Conservation (phyloP, 805 yeast species). For the Metschnikowia similis region DNA sequence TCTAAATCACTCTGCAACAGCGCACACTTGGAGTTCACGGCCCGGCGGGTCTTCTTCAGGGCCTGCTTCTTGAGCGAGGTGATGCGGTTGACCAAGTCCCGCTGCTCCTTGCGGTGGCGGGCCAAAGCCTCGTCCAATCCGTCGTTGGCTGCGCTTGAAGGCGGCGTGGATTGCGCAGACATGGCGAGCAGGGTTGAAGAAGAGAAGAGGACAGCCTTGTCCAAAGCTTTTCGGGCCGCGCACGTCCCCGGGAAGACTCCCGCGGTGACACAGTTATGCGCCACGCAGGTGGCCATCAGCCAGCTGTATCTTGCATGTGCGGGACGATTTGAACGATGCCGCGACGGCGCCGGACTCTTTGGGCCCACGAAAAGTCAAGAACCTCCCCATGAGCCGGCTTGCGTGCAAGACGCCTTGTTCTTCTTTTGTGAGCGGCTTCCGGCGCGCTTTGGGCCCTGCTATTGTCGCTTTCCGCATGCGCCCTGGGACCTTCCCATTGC, state of each 20-base stretch:
- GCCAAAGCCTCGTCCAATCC: slow-evolving; percentile 45
- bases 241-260: not conserved
- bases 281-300: not conserved
- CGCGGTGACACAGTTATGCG: not conserved
- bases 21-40: slow-evolving; percentile 55
- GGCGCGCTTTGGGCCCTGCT: too few relatives aligned
- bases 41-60: slow-evolving; percentile 71
- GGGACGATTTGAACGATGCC: too few relatives aligned
- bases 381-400: too few relatives aligned
- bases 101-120: slow-evolving; percentile 65
- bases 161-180: not conserved
- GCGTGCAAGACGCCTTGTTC: too few relatives aligned
- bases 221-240: not conserved
- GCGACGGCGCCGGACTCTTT: not conserved
- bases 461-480: too few relatives aligned
- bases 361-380: too few relatives aligned
- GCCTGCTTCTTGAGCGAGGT: slow-evolving; percentile 83
- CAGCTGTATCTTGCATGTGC: slow-evolving; percentile 1
- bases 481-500: too few relatives aligned
- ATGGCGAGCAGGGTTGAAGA: not conserved
- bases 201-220: not conserved
- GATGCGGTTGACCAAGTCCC: slow-evolving; percentile 60
- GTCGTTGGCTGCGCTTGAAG: not conserved
- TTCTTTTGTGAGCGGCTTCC: too few relatives aligned
- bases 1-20: slow-evolving; percentile 56